A percentile compares a stretch with the other conserved stretches of the same genome.
These are phyloP conservation scores for Cryptosporidium ubiquitum DNA, from an alignment of 169 alveolate genomes.

Conservation along the genomic window DNA sequence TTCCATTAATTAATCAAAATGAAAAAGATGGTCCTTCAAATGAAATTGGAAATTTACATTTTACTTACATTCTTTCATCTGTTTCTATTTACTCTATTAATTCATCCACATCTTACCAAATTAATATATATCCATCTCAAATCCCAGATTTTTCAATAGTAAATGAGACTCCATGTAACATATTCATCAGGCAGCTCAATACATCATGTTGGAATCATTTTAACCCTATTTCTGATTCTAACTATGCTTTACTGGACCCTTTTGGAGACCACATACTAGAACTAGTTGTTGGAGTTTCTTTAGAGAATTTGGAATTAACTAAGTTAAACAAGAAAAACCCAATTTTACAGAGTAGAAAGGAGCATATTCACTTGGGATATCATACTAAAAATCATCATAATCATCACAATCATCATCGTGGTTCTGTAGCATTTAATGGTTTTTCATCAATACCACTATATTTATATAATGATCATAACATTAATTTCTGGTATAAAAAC, in stretches of 20 bases:
- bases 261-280: conserved; percentile 56
- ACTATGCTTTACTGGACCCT: conserved; percentile 47
- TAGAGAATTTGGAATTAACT: neutral
- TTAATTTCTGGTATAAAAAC: conserved; percentile 19
- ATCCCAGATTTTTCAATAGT: conserved; percentile 49
- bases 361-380: neutral
- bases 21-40: neutral
- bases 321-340: neutral
- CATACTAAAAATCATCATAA: neutral
- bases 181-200: conserved; percentile 23
- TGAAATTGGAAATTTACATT: conserved; percentile 25
- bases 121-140: conserved; percentile 51
- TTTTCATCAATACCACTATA: conserved; percentile 5
- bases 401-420: neutral
- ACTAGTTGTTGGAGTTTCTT: conserved; percentile 27
- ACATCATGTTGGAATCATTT: conserved; percentile 38
- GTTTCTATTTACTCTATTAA: conserved; percentile 34
- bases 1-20: neutral
- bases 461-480: conserved; percentile 18
- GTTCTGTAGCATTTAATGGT: neutral
- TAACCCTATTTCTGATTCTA: conserved; percentile 18
- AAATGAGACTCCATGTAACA: conserved; percentile 39
- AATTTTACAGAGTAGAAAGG: neutral
- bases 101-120: conserved; percentile 53
- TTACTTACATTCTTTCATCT: conserved; percentile 39